Evolutionary conservation across 371 early-diverging fungal genomes (phyloP).

Genomic region (Rhizopus stolonifer): DNA sequence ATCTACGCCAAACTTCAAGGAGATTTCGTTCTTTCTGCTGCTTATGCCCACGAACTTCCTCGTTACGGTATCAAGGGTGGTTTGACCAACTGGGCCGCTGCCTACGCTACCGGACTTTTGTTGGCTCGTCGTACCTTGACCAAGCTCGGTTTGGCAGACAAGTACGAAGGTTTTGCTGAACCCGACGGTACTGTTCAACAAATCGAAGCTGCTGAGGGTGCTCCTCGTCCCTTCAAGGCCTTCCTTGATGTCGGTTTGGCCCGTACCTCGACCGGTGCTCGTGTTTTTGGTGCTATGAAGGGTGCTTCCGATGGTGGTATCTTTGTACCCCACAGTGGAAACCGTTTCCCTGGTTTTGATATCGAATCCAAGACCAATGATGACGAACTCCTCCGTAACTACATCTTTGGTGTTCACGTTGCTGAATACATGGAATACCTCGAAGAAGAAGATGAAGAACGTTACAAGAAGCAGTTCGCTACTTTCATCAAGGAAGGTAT

Average conservation of each 20-base stretch:
- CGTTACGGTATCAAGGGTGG: slow-evolving; percentile 98
- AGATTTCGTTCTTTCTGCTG: slow-evolving; percentile 96
- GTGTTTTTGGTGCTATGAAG: slow-evolving; percentile 99
- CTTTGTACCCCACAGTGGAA: slow-evolving; percentile 97
- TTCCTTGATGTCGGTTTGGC: slow-evolving; percentile 99
- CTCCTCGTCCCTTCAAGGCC: slow-evolving; percentile 97
- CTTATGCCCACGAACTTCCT: slow-evolving; percentile 98
- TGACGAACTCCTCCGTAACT: slow-evolving; percentile 92
- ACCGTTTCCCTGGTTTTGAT: slow-evolving; percentile 98
- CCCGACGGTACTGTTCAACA: slow-evolving; percentile 87
- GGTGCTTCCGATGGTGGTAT: slow-evolving; percentile 99
- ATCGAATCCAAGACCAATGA: slow-evolving; percentile 87
- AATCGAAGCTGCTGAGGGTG: too few species aligned
- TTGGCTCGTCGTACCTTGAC: slow-evolving; percentile 95
- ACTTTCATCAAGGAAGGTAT: too few species aligned
- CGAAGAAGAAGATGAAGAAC: too few species aligned
- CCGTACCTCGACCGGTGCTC: slow-evolving; percentile 98
- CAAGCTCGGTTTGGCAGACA: slow-evolving; percentile 92
- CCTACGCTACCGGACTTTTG: too few species aligned
- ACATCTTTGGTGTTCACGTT: too few species aligned
- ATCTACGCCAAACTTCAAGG: slow-evolving; percentile 98
- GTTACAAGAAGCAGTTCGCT: too few species aligned
- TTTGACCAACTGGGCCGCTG: slow-evolving; percentile 99
- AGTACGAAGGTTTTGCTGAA: slow-evolving; percentile 94
- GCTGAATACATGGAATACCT: too few species aligned